Conservation (phyloP, 352 stramenopile genomes). For the Phytophthora citricola region DNA sequence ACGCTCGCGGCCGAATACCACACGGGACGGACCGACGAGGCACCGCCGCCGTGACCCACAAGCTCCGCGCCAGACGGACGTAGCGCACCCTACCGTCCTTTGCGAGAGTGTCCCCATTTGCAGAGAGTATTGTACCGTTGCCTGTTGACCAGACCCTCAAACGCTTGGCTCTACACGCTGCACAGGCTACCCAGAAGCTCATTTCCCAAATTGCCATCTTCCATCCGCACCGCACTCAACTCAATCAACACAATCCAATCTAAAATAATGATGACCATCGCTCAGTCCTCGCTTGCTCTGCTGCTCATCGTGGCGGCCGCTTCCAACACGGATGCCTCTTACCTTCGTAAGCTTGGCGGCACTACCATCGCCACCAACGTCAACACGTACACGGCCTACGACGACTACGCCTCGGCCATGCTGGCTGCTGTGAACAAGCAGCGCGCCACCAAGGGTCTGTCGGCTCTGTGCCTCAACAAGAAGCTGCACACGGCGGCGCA, state of each 20-base stretch:
- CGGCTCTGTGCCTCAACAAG: conserved; percentile 46
- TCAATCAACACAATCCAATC: conserved; percentile 1
- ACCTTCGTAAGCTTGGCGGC: conserved; percentile 20
- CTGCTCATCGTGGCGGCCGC: conserved; percentile 20
- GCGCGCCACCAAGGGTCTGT: conserved; percentile 43
- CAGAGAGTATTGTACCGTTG: background rate
- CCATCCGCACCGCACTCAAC: conserved; percentile 5
- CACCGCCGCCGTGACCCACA: conserved; percentile 21
- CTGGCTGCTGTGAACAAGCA: conserved; percentile 53
- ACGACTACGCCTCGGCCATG: conserved; percentile 35
- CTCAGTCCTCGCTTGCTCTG: conserved; percentile 26
- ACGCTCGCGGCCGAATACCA: conserved; percentile 25
- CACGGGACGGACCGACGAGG: conserved; percentile 10
- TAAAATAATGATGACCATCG: conserved; percentile 14
- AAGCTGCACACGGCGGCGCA: conserved; percentile 35
- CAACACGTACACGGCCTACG: conserved; percentile 25
- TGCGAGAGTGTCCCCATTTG: conserved; percentile 3
- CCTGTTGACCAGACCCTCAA: background rate
- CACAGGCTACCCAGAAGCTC: conserved; percentile 1
- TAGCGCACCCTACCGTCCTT: background rate
- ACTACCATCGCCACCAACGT: conserved; percentile 21
- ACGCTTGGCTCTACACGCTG: background rate
- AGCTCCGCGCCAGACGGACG: conserved; percentile 15
- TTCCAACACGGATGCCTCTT: conserved; percentile 17
- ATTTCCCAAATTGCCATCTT: conserved; percentile 15